These are phyloP conservation scores for Dillenia suffruticosa DNA, from an alignment of 164 flowering plant genomes.

Conservation along the genomic window DNA sequence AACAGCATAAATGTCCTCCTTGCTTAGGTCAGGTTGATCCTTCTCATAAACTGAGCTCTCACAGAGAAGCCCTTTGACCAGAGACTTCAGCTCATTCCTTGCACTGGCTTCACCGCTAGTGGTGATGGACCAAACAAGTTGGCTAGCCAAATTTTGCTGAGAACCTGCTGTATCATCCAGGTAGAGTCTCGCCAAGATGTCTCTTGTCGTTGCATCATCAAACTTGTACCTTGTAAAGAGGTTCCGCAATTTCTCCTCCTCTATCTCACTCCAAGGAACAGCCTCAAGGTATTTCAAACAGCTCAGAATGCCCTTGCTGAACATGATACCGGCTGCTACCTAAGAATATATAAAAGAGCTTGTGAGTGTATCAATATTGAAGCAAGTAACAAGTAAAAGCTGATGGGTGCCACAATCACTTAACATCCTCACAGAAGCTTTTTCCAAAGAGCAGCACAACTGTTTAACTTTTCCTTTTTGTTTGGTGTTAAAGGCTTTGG, in stretches of 20 bases:
- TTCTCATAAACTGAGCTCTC: slow-evolving; percentile 79
- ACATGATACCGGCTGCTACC: slow-evolving; percentile 77
- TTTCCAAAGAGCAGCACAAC: no score
- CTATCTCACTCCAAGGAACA: slow-evolving; percentile 92
- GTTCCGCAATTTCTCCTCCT: slow-evolving; percentile 76
- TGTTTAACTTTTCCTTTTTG: no score
- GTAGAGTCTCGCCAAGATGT: slow-evolving; percentile 62
- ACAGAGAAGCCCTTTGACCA: slow-evolving; percentile 79
- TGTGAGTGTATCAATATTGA: not conserved
- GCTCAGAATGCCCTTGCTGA: slow-evolving; percentile 52
- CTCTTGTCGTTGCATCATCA: slow-evolving; percentile 48
- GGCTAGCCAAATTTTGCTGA: slow-evolving; percentile 47
- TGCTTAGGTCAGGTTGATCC: slow-evolving; percentile 46
- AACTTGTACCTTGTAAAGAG: slow-evolving; percentile 49
- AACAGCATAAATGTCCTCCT: slow-evolving; percentile 58
- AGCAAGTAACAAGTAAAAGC: not conserved
- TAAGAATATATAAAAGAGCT: slow-evolving; percentile 11
- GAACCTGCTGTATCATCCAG: slow-evolving; percentile 24
- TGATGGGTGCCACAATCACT: no score
- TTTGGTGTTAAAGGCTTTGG: no score
- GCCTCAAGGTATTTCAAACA: slow-evolving; percentile 87
- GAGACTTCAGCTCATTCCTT: slow-evolving; percentile 64
- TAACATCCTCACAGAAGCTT: no score
- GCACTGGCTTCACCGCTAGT: slow-evolving; percentile 48
- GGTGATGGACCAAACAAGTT: slow-evolving; percentile 68